phyloP scores from a whole-genome alignment of 2,329 filamentous ascomycete species.

The Cladophialophora exuberans region DNA sequence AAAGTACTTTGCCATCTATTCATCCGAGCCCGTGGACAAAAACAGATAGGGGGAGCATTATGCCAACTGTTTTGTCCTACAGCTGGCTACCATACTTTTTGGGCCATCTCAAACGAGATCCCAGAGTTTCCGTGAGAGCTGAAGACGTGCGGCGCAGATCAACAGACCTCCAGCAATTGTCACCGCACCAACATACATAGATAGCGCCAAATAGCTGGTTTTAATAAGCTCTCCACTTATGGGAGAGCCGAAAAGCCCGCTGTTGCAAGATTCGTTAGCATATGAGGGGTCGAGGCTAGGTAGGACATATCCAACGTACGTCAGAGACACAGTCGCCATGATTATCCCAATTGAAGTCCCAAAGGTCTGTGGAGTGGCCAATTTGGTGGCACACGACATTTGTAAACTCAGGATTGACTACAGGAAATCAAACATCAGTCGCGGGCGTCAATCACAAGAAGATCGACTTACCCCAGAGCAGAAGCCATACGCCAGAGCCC shows the following conservation, averaged over 20 bases:
- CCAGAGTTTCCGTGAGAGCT: conserved; percentile 10
- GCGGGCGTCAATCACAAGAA: neutral
- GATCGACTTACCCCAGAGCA: conserved; percentile 34
- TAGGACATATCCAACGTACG: conserved; percentile 40
- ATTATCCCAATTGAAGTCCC: conserved; percentile 49
- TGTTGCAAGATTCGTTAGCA: neutral
- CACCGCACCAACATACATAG: conserved; percentile 36
- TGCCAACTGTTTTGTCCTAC: too few species aligned
- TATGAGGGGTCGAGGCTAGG: neutral
- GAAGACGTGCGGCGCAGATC: conserved; percentile 12
- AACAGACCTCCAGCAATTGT: conserved; percentile 3
- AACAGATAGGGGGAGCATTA: too few species aligned
- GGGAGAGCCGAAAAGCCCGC: conserved; percentile 46
- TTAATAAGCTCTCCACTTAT: conserved; percentile 47
- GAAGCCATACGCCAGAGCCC: conserved; percentile 39
- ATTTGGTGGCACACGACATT: conserved; percentile 48
- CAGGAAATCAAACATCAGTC: neutral
- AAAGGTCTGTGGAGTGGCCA: conserved; percentile 44
- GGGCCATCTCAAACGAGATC: conserved; percentile 12
- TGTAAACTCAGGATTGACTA: conserved; percentile 54
- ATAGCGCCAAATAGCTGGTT: conserved; percentile 48
- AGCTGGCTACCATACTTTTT: too few species aligned
- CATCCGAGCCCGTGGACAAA: too few species aligned
- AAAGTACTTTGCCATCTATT: too few species aligned
- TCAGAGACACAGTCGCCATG: conserved; percentile 47